These are phyloP conservation scores for Paramecium caudatum DNA, from an alignment of 73 alveolate species.

Conservation along the genomic window DNA sequence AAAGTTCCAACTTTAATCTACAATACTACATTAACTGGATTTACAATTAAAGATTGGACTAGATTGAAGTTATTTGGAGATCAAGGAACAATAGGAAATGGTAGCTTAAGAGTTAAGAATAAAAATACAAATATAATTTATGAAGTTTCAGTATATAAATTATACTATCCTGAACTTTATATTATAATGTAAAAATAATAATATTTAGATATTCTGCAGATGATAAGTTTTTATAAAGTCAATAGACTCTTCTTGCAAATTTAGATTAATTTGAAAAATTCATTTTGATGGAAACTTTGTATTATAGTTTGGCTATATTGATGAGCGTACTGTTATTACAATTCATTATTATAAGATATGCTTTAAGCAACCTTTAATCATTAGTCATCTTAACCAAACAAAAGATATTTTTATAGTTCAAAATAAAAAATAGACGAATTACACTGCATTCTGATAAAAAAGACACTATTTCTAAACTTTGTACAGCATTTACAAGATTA, in stretches of 20 bases:
- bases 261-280: not conserved
- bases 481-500: not conserved
- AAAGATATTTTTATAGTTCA: not conserved
- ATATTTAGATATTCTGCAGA: slow-evolving; percentile 19
- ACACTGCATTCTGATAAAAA: slow-evolving; percentile 20
- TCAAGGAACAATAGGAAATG: not conserved
- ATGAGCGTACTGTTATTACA: not conserved
- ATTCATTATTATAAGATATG: not conserved
- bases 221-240: slow-evolving; percentile 10
- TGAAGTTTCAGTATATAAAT: slow-evolving; percentile 11
- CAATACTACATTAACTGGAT: slow-evolving; percentile 25
- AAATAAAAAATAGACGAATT: not conserved
- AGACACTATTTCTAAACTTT: slow-evolving; percentile 19
- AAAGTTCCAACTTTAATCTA: not conserved
- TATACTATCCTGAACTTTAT: slow-evolving; percentile 14
- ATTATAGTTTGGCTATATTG: slow-evolving; percentile 7
- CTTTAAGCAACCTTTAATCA: not conserved
- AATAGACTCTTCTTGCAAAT: not conserved
- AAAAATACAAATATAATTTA: not conserved
- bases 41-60: not conserved
- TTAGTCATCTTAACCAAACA: not conserved
- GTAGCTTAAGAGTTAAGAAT: not conserved
- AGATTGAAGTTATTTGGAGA: slow-evolving; percentile 22
- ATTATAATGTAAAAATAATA: not conserved
- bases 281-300: not conserved